These are phyloP conservation scores for Carallia pectinifolia DNA, from an alignment of 345 rosid genomes.

Conservation along the genomic window DNA sequence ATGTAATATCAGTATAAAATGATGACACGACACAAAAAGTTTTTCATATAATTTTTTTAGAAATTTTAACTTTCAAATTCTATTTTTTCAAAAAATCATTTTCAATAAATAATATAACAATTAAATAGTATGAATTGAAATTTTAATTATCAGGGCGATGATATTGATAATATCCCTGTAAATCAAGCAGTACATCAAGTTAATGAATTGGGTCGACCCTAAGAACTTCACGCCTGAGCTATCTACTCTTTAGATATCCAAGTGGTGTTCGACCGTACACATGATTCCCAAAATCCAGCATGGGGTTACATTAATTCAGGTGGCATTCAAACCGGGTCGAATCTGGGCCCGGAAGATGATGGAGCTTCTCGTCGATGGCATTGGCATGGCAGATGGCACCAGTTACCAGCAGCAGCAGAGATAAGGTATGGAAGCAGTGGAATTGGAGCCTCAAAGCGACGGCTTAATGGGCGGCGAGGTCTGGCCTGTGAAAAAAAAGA, in stretches of 20 bases:
- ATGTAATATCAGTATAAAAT: too few relatives aligned
- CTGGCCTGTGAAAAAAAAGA: background rate
- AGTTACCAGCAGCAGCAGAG: constrained; percentile 1
- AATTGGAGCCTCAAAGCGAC: constrained; percentile 16
- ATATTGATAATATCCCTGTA: background rate
- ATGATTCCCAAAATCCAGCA: constrained; percentile 20
- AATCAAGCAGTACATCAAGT: constrained; percentile 2
- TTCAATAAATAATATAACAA: too few relatives aligned
- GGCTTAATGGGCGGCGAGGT: constrained; percentile 34
- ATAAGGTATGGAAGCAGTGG: background rate
- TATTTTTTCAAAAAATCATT: too few relatives aligned
- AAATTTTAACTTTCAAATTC: too few relatives aligned
- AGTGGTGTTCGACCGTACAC: constrained; percentile 31
- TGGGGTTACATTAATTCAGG: constrained; percentile 1
- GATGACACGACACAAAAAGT: too few relatives aligned
- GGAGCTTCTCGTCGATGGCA: background rate
- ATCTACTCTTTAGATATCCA: constrained; percentile 54
- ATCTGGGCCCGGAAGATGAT: constrained; percentile 13
- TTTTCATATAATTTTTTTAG: too few relatives aligned
- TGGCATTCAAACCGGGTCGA: constrained; percentile 32
- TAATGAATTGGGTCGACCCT: constrained; percentile 19
- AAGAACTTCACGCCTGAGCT: constrained; percentile 29
- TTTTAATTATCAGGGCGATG: background rate
- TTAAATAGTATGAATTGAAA: too few relatives aligned
- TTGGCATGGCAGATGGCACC: background rate